Evolutionary conservation across 352 stramenopile species (phyloP).

Genomic region (Globisporangium iwayamae): DNA sequence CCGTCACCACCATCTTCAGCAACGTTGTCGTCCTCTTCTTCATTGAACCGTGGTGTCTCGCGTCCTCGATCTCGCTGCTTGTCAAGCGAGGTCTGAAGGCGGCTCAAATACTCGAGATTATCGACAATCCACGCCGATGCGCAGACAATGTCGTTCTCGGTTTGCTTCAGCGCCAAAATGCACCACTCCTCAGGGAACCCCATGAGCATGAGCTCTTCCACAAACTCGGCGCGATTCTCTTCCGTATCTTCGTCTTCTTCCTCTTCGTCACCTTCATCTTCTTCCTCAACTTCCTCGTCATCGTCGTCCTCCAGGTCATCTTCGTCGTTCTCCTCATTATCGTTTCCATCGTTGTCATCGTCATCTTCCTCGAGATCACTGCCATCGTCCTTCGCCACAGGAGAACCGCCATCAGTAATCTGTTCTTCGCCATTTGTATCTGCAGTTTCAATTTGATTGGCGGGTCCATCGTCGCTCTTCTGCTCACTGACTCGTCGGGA

Average conservation of each 20-base stretch:
- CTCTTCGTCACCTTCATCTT: conserved; percentile 43
- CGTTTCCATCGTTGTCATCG: conserved; percentile 14
- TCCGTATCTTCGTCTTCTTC: conserved; percentile 51
- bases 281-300: conserved; percentile 25
- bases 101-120: conserved; percentile 90
- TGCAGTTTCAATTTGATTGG: not conserved
- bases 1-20: conserved; percentile 1
- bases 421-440: not conserved
- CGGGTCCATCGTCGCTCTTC: not conserved
- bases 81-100: conserved; percentile 70
- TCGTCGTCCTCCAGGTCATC: conserved; percentile 2
- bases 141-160: conserved; percentile 87
- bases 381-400: not conserved
- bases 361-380: conserved; percentile 2
- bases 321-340: conserved; percentile 15
- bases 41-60: conserved; percentile 39
- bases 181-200: conserved; percentile 93
- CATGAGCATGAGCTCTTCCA: conserved; percentile 92
- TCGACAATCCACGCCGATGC: conserved; percentile 93
- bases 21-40: conserved; percentile 62
- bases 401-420: not conserved
- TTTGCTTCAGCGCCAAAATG: conserved; percentile 86
- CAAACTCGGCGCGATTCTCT: conserved; percentile 64
- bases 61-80: conserved; percentile 50
- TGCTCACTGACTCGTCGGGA: not conserved